Conservation (phyloP, 192 early-diverging fungal species). For the Oehlia diaphana region DNA sequence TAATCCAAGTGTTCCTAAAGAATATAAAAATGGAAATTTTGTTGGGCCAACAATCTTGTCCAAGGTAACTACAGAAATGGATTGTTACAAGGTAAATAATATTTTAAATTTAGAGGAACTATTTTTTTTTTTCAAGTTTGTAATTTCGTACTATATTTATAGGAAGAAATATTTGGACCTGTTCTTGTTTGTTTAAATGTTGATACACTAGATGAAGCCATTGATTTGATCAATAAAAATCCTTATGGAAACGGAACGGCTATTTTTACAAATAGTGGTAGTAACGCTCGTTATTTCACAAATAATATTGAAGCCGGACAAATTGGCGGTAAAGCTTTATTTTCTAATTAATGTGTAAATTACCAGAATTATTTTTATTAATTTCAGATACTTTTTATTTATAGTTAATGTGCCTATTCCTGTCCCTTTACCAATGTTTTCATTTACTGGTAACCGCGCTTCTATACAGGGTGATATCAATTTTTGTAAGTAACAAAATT, state of each 20-base stretch:
- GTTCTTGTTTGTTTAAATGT: slow-evolving; percentile 83
- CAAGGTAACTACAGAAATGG: slow-evolving; percentile 75
- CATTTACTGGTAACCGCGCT: slow-evolving; percentile 88
- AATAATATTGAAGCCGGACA: slow-evolving; percentile 91
- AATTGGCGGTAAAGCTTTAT: slow-evolving; percentile 79
- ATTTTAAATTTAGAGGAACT: neutral
- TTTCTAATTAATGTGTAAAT: slow-evolving; percentile 64
- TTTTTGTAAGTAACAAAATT: slow-evolving; percentile 58
- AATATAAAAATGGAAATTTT: slow-evolving; percentile 93
- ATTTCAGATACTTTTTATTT: neutral
- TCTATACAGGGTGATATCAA: slow-evolving; percentile 94
- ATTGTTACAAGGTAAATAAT: slow-evolving; percentile 63
- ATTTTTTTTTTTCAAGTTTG: neutral
- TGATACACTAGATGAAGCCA: slow-evolving; percentile 87
- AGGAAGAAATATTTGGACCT: slow-evolving; percentile 95
- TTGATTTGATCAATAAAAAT: slow-evolving; percentile 88
- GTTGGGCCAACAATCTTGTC: slow-evolving; percentile 90
- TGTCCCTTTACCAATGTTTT: slow-evolving; percentile 96
- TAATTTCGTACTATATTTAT: slow-evolving; percentile 19
- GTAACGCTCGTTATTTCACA: slow-evolving; percentile 84
- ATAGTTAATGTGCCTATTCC: slow-evolving; percentile 85
- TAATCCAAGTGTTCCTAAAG: slow-evolving; percentile 59
- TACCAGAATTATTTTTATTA: neutral
- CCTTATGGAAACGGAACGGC: slow-evolving; percentile 86
- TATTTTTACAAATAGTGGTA: slow-evolving; percentile 90